These are phyloP conservation scores for Blastocystis sp. DNA, from an alignment of 352 stramenopile genomes.

Conservation along the genomic window DNA sequence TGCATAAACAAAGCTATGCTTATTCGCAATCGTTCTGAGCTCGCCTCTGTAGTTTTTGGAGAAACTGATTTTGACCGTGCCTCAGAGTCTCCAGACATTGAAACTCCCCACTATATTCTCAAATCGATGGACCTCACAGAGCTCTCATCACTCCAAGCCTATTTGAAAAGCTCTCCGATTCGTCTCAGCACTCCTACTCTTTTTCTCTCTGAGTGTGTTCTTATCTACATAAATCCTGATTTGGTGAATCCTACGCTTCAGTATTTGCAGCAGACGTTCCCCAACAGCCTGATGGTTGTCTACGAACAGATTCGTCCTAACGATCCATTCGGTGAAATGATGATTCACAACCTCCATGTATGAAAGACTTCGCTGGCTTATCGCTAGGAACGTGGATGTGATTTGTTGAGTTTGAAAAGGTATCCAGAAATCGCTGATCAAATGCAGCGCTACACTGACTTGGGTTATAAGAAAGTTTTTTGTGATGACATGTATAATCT, in stretches of 20 bases:
- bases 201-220: constrained; percentile 80
- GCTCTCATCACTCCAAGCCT: background rate
- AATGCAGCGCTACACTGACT: constrained; percentile 70
- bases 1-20: constrained; percentile 60
- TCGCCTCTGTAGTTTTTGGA: constrained; percentile 5
- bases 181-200: constrained; percentile 61
- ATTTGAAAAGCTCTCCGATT: constrained; percentile 30
- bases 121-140: constrained; percentile 59
- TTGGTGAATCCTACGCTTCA: constrained; percentile 72
- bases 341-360: constrained; percentile 81
- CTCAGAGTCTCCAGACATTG: background rate
- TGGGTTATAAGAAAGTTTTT: constrained; percentile 71
- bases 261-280: constrained; percentile 72
- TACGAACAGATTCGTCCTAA: constrained; percentile 83
- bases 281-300: constrained; percentile 72
- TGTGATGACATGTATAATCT: constrained; percentile 83
- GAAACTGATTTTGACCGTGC: background rate
- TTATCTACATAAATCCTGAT: constrained; percentile 82
- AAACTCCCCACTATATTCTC: constrained; percentile 59
- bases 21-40: constrained; percentile 25
- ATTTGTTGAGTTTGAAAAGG: constrained; percentile 73
- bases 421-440: constrained; percentile 73
- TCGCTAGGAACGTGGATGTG: constrained; percentile 70
- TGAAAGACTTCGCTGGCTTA: background rate
- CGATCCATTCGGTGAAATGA: constrained; percentile 79